Percentiles rank a stretch among this genome's conserved stretches.
These are phyloP conservation scores for Tausonia pullulans DNA, from an alignment of 1,284 basidiomycete genomes.

Conservation along the genomic window DNA sequence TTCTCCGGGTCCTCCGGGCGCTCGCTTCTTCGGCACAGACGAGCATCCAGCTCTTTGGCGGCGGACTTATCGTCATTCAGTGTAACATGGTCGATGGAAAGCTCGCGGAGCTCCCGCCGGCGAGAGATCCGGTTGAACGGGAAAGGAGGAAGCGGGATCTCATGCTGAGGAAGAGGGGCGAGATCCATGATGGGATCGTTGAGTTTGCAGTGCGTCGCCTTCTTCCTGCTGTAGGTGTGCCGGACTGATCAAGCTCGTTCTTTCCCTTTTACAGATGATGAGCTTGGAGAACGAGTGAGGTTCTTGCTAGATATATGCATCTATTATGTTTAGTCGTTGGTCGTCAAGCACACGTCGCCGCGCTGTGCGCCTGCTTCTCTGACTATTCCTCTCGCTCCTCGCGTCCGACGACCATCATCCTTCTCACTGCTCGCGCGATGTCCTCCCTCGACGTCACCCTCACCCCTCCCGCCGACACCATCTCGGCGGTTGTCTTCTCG, in stretches of 20 bases:
- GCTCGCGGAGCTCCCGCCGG: background rate
- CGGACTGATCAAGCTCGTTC: background rate
- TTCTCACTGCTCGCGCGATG: background rate
- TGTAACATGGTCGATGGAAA: background rate
- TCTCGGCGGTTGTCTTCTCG: constrained; percentile 70
- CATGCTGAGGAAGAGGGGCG: constrained; percentile 4
- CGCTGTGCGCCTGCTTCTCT: too few relatives aligned
- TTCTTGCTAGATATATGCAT: too few relatives aligned
- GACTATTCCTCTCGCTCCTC: too few relatives aligned
- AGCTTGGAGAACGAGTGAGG: too few relatives aligned
- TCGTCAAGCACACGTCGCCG: too few relatives aligned
- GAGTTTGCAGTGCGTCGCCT: constrained; percentile 9
- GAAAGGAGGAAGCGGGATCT: background rate
- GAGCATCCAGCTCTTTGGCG: background rate
- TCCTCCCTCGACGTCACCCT: constrained; percentile 28
- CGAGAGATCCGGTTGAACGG: background rate
- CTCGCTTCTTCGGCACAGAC: constrained; percentile 1
- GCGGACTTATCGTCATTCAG: constrained; percentile 10
- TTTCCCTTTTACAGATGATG: background rate
- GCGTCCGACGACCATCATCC: too few relatives aligned
- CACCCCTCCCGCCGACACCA: constrained; percentile 68
- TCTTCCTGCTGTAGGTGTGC: too few relatives aligned
- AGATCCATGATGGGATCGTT: constrained; percentile 11
- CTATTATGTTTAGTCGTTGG: too few relatives aligned
- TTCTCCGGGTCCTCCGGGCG: constrained; percentile 11